These are phyloP conservation scores for Alectoria sarmentosa DNA, from an alignment of 495 filamentous ascomycete genomes.

Conservation along the genomic window DNA sequence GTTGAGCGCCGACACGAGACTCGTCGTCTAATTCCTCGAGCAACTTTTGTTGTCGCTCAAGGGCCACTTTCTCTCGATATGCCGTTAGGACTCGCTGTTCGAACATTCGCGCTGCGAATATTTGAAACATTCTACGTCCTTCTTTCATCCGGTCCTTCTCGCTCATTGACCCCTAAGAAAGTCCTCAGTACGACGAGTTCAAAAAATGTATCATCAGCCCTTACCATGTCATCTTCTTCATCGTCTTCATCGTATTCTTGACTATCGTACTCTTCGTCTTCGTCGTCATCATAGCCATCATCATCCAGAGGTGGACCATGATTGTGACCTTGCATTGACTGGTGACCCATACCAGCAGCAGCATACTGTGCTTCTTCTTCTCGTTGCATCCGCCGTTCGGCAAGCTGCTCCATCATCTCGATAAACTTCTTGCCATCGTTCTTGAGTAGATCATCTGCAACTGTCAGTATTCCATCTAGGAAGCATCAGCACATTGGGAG, in stretches of 20 bases:
- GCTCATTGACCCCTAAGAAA: conserved; percentile 84
- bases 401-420: conserved; percentile 99
- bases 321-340: conserved; percentile 41
- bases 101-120: conserved; percentile 98
- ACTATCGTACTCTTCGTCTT: conserved; percentile 76
- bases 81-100: conserved; percentile 96
- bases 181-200: conserved; percentile 34
- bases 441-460: conserved; percentile 95
- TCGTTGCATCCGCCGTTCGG: conserved; percentile 91
- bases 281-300: conserved; percentile 65
- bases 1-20: conserved; percentile 60
- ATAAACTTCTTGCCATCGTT: conserved; percentile 99
- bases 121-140: conserved; percentile 97
- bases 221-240: conserved; percentile 73
- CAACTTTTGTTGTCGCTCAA: conserved; percentile 84
- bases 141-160: conserved; percentile 99
- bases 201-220: conserved; percentile 24
- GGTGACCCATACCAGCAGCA: conserved; percentile 48
- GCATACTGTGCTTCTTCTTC: conserved; percentile 82
- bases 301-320: conserved; percentile 67
- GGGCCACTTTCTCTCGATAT: conserved; percentile 91
- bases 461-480: conserved; percentile 93
- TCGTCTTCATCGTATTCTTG: conserved; percentile 84
- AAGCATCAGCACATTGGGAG: conserved; percentile 36
- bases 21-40: conserved; percentile 90